A percentile compares a stretch with the other conserved stretches of the same genome.
Conservation (phyloP, 2,329 filamentous ascomycete genomes). For the Claviceps spartinae region DNA sequence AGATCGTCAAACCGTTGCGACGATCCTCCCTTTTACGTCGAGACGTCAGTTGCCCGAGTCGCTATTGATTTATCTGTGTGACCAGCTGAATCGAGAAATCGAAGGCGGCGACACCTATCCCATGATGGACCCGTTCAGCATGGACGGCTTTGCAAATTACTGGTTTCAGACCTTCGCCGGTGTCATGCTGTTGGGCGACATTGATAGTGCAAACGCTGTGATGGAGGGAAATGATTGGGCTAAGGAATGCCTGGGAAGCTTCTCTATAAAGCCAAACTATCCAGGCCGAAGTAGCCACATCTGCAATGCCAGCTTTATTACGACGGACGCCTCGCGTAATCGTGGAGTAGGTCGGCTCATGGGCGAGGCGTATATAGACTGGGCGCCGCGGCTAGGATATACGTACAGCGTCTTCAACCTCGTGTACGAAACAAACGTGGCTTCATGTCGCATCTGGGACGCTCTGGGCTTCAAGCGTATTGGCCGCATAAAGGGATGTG, state of each 20-base stretch:
- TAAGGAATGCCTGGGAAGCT: slow-evolving; percentile 72
- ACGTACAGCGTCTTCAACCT: slow-evolving; percentile 90
- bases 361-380: slow-evolving; percentile 65
- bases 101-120: slow-evolving; percentile 87
- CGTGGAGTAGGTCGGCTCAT: slow-evolving; percentile 63
- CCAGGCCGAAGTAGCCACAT: slow-evolving; percentile 82
- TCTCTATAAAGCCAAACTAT: slow-evolving; percentile 92
- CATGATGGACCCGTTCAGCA: slow-evolving; percentile 62
- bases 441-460: slow-evolving; percentile 84
- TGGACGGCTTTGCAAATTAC: slow-evolving; percentile 65
- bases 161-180: slow-evolving; percentile 89
- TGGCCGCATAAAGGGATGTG: slow-evolving; percentile 62
- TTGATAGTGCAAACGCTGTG: slow-evolving; percentile 47
- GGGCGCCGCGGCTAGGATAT: slow-evolving; percentile 71
- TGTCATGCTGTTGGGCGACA: slow-evolving; percentile 72
- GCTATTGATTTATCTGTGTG: slow-evolving; percentile 63
- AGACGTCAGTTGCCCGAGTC: slow-evolving; percentile 61
- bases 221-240: slow-evolving; percentile 58
- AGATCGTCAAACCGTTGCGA: slow-evolving; percentile 72
- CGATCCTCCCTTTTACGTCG: slow-evolving; percentile 71
- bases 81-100: slow-evolving; percentile 80
- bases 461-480: slow-evolving; percentile 86
- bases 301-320: slow-evolving; percentile 72
- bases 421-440: slow-evolving; percentile 87
- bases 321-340: slow-evolving; percentile 59